Evolutionary conservation across 257 asterid genomes (phyloP), one percentile per base, ranked within the genome.

Genomic region (Euphrasia confusa): DNA sequence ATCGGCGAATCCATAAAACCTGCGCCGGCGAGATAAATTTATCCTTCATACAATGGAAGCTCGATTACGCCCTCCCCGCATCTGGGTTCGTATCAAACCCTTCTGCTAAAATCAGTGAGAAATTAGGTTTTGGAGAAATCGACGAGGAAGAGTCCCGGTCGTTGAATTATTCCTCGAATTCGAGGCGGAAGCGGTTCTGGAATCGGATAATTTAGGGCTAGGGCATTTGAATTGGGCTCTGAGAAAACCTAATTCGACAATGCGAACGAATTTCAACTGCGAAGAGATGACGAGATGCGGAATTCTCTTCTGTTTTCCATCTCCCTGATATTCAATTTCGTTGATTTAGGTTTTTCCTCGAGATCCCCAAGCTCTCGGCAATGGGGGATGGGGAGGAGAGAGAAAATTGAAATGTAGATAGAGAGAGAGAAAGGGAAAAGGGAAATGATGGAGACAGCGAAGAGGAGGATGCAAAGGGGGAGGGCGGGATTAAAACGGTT

Each of bases 1-100:
- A 81, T 73, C 49, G 79, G 75, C 44, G 80, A 71, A 79, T 79
- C 94, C 95, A 85, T 84, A 42, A 58, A 76, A 70, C 48, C 64
- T 61, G 58, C 52, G 26, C 47, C 71, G 58, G 54, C 44, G 37
- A 47, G 49, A 28, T 58, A 56, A 56, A 13, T 62, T 42, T 18
- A 42, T 49, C 47, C 59, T 1, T 70, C 74, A 73, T 75, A 60
- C 66, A 64, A 71, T 59, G 33, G 61, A 49, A 40, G 61, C 68
- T 69, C 57, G 62, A 66, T 55, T 15, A 32, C 61, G 63, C 63
- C 70, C 77, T 65, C 82, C 14, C 63, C 65, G 76, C 92, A 84
- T 85, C 75, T 79, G 82, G 68, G 68, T 69, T 72, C 49, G 9
- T 49, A 64, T 61, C 75, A 35, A 75, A 30, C 27, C 3, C 72